Base-by-base conservation (phyloP, 768 basidiomycete genomes). In the Suillus subaureus region DNA sequence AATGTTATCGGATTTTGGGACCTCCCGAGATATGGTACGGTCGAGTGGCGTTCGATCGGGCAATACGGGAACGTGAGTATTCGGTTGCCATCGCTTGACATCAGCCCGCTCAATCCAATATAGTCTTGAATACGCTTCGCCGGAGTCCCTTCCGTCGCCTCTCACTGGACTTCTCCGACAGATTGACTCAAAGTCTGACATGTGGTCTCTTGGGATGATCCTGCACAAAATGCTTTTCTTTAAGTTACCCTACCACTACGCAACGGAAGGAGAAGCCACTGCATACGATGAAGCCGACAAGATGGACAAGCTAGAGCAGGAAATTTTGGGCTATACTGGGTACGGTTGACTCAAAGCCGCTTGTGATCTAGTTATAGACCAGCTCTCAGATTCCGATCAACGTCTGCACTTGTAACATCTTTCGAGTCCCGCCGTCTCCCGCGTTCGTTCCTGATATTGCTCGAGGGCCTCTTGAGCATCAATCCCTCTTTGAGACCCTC, bases 121-220 rank as follows among this genome's bases (percentile, higher is more conserved):
- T 35, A 93, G 91, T 0, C 81, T 97, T 61, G 95, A 97, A 80
- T 96, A 92, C 71, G 86, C 91, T 16, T 89, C 94, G 0, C 97
- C 96, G 0, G 97, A 98, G 74, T 92, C 93, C 0, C 82, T 99
- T 1, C 87, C 89, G 3, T 86, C 87, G 0, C 87, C 85, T 16
- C 77, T 80, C 7, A 89, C 87, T 0, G 92, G 93, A 0, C 76
- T 83, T 26, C 85, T 92, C 9, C 82, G 80, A 9, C 89, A 91
- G 55, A 83, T 94, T 3, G 91, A 93, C 71, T 93, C 94, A 0
- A 96, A 96, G 72, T 86, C 92, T 5, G 96, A 99, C 73, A 95
- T 97, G 89, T 99, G 97, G 96, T 94, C 93, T 6, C 83, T 99
- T 18, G 96, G 96, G 68, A 95, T 99, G 91, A 93, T 99, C 64